Evolutionary conservation across 73 alveolate species (phyloP).

Genomic region (Blepharisma stoltei): DNA sequence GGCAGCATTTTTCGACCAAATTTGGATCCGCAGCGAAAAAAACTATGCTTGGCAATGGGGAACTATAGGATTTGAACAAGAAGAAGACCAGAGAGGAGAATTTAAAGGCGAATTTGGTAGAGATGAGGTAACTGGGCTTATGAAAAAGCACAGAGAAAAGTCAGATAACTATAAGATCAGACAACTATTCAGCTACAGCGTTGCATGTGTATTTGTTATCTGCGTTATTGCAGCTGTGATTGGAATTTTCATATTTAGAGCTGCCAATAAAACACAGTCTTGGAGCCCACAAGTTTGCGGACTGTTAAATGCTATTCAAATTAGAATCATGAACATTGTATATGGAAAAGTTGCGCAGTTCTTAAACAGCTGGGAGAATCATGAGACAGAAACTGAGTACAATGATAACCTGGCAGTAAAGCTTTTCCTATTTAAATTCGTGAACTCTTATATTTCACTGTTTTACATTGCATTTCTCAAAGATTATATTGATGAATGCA

Average conservation of each 20-base stretch:
- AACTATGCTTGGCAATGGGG: slow-evolving; percentile 42
- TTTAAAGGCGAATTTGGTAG: slow-evolving; percentile 30
- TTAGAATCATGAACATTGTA: slow-evolving; percentile 27
- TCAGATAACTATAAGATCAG: neutral
- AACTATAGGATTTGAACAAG: slow-evolving; percentile 37
- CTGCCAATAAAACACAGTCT: too few relatives aligned
- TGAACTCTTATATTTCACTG: slow-evolving; percentile 38
- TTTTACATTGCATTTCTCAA: slow-evolving; percentile 42
- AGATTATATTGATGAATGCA: slow-evolving; percentile 38
- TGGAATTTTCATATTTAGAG: neutral
- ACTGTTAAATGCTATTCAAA: slow-evolving; percentile 33
- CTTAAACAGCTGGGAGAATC: slow-evolving; percentile 42
- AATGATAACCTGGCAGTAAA: slow-evolving; percentile 34
- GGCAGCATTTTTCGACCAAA: slow-evolving; percentile 34
- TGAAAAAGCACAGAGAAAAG: slow-evolving; percentile 3
- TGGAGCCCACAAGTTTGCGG: neutral
- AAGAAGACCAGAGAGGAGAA: slow-evolving; percentile 38
- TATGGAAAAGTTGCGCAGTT: slow-evolving; percentile 24
- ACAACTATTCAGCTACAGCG: slow-evolving; percentile 21
- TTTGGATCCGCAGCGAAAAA: slow-evolving; percentile 36
- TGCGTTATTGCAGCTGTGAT: slow-evolving; percentile 29
- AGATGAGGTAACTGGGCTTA: slow-evolving; percentile 30
- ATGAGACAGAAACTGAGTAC: slow-evolving; percentile 37
- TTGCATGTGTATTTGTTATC: slow-evolving; percentile 23
- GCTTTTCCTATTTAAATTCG: slow-evolving; percentile 40